A percentile compares a stretch with the other conserved stretches of the same genome.
Evolutionary conservation across 2,329 filamentous ascomycete genomes (phyloP).

Genomic region (Amphichorda felina): DNA sequence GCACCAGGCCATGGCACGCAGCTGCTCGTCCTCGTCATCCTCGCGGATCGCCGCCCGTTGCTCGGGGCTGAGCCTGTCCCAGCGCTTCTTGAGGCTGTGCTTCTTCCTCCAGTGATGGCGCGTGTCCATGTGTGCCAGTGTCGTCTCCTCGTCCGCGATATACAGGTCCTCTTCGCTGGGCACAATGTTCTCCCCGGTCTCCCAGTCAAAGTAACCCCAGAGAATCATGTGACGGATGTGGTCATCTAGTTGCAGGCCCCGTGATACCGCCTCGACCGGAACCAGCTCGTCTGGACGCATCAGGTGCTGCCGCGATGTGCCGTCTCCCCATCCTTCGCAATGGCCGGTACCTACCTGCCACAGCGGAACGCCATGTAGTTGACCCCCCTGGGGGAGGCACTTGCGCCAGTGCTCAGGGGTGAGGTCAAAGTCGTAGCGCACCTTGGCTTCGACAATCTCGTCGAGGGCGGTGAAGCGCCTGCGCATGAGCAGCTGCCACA

Average conservation of each 20-base stretch:
- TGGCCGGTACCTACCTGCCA: conserved; percentile 38
- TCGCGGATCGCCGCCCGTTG: conserved; percentile 25
- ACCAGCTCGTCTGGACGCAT: conserved; percentile 47
- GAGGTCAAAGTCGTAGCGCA: conserved; percentile 40
- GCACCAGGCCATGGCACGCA: conserved; percentile 21
- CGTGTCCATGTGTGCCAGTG: conserved; percentile 18
- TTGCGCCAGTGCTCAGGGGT: conserved; percentile 3
- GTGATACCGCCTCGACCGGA: conserved; percentile 38
- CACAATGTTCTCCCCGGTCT: conserved; percentile 35
- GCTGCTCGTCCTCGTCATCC: conserved; percentile 20
- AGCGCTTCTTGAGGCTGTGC: conserved; percentile 32
- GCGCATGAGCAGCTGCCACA: conserved; percentile 49
- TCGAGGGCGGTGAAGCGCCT: conserved; percentile 33
- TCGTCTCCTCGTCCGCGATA: conserved; percentile 33
- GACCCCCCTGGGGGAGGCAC: conserved; percentile 7
- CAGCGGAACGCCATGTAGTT: conserved; percentile 38
- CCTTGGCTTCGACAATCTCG: conserved; percentile 44
- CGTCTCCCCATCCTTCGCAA: conserved; percentile 44
- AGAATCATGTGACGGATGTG: conserved; percentile 45
- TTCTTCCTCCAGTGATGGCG: conserved; percentile 28
- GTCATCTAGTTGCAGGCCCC: conserved; percentile 39
- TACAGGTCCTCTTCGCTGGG: conserved; percentile 38
- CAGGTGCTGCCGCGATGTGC: conserved; percentile 25
- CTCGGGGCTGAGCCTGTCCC: conserved; percentile 20
- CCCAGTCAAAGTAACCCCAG: conserved; percentile 49